Evolutionary conservation across 192 early-diverging fungal genomes (phyloP).

Genomic region (Coemansia guatemalensis): DNA sequence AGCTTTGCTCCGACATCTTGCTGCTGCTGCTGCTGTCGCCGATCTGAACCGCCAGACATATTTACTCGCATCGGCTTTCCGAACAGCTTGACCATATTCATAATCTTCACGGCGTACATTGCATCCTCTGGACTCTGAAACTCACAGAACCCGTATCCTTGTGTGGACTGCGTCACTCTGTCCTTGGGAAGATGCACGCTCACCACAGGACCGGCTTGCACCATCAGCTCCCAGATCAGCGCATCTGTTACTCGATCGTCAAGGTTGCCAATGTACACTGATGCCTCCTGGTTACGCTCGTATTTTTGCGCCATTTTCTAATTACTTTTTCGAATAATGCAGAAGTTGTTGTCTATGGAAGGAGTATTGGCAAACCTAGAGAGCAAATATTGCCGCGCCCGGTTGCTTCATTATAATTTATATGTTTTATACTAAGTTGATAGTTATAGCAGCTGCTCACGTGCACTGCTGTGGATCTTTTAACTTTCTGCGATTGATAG

Average conservation of each 20-base stretch:
- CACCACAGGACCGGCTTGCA: conserved; percentile 93
- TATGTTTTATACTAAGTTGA: too few species aligned
- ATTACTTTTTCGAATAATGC: not conserved
- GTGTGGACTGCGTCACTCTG: conserved; percentile 88
- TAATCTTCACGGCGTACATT: conserved; percentile 93
- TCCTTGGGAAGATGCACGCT: conserved; percentile 98
- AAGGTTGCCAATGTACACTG: conserved; percentile 96
- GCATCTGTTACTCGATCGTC: conserved; percentile 92
- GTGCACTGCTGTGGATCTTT: too few species aligned
- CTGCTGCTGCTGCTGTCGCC: conserved; percentile 56
- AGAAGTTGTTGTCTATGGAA: not conserved
- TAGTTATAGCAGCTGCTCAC: too few species aligned
- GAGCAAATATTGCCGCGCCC: too few species aligned
- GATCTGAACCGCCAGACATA: conserved; percentile 9
- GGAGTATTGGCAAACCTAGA: not conserved
- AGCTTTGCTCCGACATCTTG: conserved; percentile 95
- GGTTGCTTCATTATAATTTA: too few species aligned
- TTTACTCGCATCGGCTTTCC: conserved; percentile 96
- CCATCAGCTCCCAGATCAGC: conserved; percentile 97
- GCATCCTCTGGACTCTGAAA: conserved; percentile 93
- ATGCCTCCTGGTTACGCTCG: conserved; percentile 97
- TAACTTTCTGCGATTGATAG: too few species aligned
- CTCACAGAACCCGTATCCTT: conserved; percentile 96
- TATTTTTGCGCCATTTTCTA: conserved; percentile 57
- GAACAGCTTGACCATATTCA: conserved; percentile 96